A percentile compares a stretch with the other conserved stretches of the same genome.
Conservation (phyloP, 164 flowering plant species). For the Echeveria elegans region DNA sequence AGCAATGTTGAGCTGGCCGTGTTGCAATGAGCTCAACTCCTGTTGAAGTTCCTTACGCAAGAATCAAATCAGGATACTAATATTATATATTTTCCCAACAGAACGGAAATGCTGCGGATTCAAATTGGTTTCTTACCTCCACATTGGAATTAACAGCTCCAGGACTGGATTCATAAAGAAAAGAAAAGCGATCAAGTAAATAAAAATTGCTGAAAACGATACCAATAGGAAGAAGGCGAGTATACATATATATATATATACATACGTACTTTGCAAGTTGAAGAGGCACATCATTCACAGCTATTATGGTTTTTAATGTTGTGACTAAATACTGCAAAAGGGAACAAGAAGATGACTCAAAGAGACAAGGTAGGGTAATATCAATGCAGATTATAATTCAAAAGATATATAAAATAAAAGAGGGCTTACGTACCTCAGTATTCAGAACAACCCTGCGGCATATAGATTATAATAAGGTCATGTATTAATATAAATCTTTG, state of each 20-base stretch:
- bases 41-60: constrained; percentile 46
- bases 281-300: constrained; percentile 38
- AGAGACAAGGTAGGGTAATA: too few relatives aligned
- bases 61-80: background rate
- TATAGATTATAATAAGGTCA: too few relatives aligned
- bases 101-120: background rate
- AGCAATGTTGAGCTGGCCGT: constrained; percentile 28
- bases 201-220: background rate
- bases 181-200: background rate
- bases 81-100: background rate
- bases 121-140: background rate
- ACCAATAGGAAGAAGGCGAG: background rate
- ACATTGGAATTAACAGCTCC: background rate
- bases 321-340: constrained; percentile 38
- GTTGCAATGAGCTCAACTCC: constrained; percentile 28
- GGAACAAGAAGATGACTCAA: background rate
- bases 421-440: constrained; percentile 28
- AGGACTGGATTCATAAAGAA: background rate
- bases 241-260: background rate
- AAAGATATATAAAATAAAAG: too few relatives aligned
- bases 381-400: too few relatives aligned
- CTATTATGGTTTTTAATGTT: constrained; percentile 38
- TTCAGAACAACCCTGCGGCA: constrained; percentile 38
- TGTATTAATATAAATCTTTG: too few relatives aligned
- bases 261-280: constrained; percentile 33